Base-by-base conservation (phyloP, 139 green algal species). In the Chlamydomonas asymmetrica region DNA sequence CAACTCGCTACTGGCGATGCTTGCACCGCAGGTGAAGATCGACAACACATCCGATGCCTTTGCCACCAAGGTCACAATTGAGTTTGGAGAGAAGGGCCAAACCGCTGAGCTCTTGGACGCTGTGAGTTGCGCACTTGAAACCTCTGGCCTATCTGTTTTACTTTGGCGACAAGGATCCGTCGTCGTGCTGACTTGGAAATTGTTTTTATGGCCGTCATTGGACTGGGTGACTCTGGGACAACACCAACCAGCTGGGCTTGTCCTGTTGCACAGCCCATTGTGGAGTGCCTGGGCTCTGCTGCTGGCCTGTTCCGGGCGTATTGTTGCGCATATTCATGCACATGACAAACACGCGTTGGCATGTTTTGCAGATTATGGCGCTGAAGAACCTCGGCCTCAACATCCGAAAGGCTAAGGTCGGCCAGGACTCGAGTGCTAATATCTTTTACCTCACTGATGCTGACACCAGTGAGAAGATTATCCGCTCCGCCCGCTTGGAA, bases 371-470 rank as follows among this genome's bases (percentile, higher is more conserved):
- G 87, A 88, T 95, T 25, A 88, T 84, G 23, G 88, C 92, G 1
- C 84, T 98, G 49, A 94, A 93, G 68, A 95, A 94, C 61, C 69
- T 98, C 59, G 89, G 88, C 39, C 82, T 98, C 29, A 97, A 97
- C 84, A 97, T 98, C 66, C 74, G 88, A 5, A 82, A 88, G 5
- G 94, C 92, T 27, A 97, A 97, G 81, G 73, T 98, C 32, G 68
- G 32, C 61, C 48, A 61, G 25, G 54, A 29, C 20, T 40, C 50
- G 20, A 63, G 62, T 61, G 23, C 61, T 18, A 92, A 93, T 61
- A 93, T 79, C 20, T 98, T 98, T 52, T 97, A 87, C 79, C 90
- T 98, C 63, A 98, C 94, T 8, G 90, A 97, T 60, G 77, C 83
- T 18, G 76, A 79, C 27, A 95, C 80, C 2, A 89, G 84, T 62